A percentile compares a stretch with the other conserved stretches of the same genome.
These are phyloP conservation scores for Astragalus membranaceus DNA, from an alignment of 306 rosid genomes.

Conservation along the genomic window DNA sequence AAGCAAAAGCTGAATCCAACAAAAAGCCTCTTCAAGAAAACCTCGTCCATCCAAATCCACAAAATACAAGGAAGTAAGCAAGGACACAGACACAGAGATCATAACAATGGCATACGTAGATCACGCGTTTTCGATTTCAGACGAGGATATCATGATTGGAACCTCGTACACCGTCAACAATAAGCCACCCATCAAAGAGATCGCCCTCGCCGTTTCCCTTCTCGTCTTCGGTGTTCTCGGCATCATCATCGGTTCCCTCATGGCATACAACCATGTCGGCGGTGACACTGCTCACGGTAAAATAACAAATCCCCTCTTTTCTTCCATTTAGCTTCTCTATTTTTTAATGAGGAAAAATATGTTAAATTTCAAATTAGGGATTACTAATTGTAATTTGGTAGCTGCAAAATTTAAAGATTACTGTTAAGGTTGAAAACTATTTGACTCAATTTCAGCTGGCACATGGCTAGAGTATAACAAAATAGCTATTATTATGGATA, in stretches of 20 bases:
- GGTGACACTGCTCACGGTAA: conserved; percentile 95
- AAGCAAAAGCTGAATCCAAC: conserved; percentile 17
- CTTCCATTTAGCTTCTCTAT: not conserved
- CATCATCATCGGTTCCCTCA: conserved; percentile 65
- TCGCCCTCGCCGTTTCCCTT: conserved; percentile 86
- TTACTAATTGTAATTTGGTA: conserved; percentile 4
- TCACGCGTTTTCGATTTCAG: conserved; percentile 91
- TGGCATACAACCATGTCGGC: conserved; percentile 82
- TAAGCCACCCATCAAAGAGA: conserved; percentile 85
- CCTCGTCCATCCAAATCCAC: not conserved
- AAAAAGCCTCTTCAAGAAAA: not conserved
- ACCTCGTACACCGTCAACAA: conserved; percentile 71
- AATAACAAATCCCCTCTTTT: not conserved
- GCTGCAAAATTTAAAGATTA: not conserved
- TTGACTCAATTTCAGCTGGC: too few relatives aligned
- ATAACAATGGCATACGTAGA: conserved; percentile 75
- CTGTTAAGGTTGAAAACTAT: too few relatives aligned
- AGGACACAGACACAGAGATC: not conserved
- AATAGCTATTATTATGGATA: too few relatives aligned
- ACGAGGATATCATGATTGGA: conserved; percentile 90
- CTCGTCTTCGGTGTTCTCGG: conserved; percentile 77
- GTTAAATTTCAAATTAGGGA: not conserved
- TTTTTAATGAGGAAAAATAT: not conserved
- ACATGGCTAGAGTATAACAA: too few relatives aligned
- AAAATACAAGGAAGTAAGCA: not conserved